Evolutionary conservation across 768 basidiomycete genomes (phyloP).

Genomic region (Pholiota conissans): DNA sequence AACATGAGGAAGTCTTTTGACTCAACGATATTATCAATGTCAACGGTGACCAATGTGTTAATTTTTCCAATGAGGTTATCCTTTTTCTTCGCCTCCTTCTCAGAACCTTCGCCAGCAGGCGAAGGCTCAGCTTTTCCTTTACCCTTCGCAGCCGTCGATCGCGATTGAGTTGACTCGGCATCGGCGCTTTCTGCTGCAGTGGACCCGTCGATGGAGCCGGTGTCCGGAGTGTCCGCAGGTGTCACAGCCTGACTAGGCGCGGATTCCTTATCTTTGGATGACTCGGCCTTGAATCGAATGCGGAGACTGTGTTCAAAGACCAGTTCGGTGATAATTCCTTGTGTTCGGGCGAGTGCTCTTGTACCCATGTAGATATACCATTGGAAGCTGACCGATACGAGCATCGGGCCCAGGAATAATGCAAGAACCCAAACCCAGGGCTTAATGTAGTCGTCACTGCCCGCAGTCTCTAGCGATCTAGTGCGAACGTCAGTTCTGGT

Average conservation of each 20-base stretch:
- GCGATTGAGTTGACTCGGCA: neutral
- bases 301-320: slow-evolving; percentile 52
- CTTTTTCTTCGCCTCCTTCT: slow-evolving; percentile 21
- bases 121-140: slow-evolving; percentile 3
- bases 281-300: slow-evolving; percentile 58
- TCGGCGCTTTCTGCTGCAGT: slow-evolving; percentile 11
- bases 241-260: neutral
- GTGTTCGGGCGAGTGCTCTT: slow-evolving; percentile 36
- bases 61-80: slow-evolving; percentile 69
- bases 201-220: slow-evolving; percentile 12
- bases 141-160: slow-evolving; percentile 7
- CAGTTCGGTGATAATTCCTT: slow-evolving; percentile 44
- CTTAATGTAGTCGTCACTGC: slow-evolving; percentile 41
- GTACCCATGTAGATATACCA: slow-evolving; percentile 53
- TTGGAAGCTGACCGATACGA: slow-evolving; percentile 50
- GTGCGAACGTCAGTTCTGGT: neutral
- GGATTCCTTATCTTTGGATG: slow-evolving; percentile 8
- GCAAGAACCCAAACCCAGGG: slow-evolving; percentile 72
- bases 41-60: slow-evolving; percentile 74
- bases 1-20: slow-evolving; percentile 36
- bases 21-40: slow-evolving; percentile 39
- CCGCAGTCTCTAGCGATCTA: slow-evolving; percentile 59
- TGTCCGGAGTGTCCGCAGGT: slow-evolving; percentile 3
- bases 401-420: slow-evolving; percentile 49
- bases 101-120: neutral